Conservation (phyloP, 2,329 filamentous ascomycete species). For the Trichoderma koningiopsis region DNA sequence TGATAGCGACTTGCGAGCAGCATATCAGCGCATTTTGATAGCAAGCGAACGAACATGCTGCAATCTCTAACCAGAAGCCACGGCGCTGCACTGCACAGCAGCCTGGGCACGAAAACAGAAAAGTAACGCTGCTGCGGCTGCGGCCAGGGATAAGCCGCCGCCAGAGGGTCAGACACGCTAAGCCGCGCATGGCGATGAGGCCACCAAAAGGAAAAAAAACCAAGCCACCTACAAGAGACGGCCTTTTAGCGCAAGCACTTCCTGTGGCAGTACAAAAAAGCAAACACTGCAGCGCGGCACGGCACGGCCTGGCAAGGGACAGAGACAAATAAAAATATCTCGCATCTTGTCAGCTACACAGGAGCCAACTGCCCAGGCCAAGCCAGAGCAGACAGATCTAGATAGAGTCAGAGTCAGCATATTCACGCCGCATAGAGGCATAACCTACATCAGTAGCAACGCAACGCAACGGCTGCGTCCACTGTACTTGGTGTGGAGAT, state of each 20-base stretch:
- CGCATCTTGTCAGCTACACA: background rate
- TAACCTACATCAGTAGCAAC: background rate
- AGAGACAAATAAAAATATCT: background rate
- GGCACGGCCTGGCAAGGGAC: background rate
- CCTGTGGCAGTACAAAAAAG: background rate
- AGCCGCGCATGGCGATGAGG: slow-evolving; percentile 13
- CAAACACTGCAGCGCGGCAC: background rate
- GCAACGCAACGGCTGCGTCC: too few species aligned
- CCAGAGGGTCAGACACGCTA: slow-evolving; percentile 13
- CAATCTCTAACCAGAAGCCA: background rate
- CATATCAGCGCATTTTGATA: background rate
- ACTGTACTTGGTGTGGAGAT: slow-evolving; percentile 8
- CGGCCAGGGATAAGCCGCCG: slow-evolving; percentile 13
- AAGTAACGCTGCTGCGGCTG: background rate
- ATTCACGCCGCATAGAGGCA: background rate
- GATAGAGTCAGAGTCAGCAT: background rate
- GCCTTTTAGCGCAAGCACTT: background rate
- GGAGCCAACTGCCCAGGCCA: background rate
- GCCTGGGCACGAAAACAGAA: slow-evolving; percentile 9
- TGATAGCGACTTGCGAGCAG: background rate
- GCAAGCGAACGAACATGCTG: background rate
- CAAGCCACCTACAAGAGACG: slow-evolving; percentile 10
- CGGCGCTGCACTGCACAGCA: background rate
- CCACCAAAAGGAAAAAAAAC: background rate
- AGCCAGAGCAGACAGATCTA: background rate